Base-by-base conservation (phyloP, 257 asterid genomes). In the Nicotiana noctiflora region DNA sequence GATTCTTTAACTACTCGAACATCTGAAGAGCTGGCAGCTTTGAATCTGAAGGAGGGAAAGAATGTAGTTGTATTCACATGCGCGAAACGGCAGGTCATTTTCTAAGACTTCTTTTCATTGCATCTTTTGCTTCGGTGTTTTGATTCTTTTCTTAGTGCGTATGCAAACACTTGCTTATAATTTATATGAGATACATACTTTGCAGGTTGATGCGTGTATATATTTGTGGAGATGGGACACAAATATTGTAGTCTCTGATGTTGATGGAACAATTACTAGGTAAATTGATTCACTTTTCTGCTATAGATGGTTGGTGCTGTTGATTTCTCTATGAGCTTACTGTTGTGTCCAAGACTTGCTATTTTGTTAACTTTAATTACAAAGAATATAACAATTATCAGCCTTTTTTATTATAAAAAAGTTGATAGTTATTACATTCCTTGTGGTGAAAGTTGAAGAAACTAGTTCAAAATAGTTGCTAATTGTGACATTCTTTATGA, bases 241-340 rank as follows among this genome's bases (percentile, higher is more conserved):
- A 74, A 88, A 85, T 44, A 88, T 92, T 68, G 96, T 92, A 83
- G 90, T 92, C 83, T 92, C 97, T 74, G 97, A 92, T 82, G 92
- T 92, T 84, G 97, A 92, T 82, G 97, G 97, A 80, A 92, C 97
- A 61, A 92, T 92, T 84, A 91, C 97, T 40, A 83, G 92, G 97
- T 92, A 86, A 75, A 6, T 44, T 61, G 31, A 62, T 79, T 62
- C 80, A 34, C 76, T 25, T 70, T 37, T 15, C 46, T 44, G 15
- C 29, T 62, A 15, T 56, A 34, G 57, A 67, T 53, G 55, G 65
- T 55, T 65, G 32, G 25, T 0, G 2, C 8, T 12, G 29, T 1
- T 63, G 40, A 62, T 31, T 34, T 23, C 9, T 49, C 40, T 3
- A 23, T 13, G 34, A 74, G 44, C 44, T 74, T 70, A 37, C 37